Percentiles rank a stretch among this genome's conserved stretches.
Evolutionary conservation across 2,329 filamentous ascomycete species (phyloP).

Genomic region (Calonectria multiphialidica): DNA sequence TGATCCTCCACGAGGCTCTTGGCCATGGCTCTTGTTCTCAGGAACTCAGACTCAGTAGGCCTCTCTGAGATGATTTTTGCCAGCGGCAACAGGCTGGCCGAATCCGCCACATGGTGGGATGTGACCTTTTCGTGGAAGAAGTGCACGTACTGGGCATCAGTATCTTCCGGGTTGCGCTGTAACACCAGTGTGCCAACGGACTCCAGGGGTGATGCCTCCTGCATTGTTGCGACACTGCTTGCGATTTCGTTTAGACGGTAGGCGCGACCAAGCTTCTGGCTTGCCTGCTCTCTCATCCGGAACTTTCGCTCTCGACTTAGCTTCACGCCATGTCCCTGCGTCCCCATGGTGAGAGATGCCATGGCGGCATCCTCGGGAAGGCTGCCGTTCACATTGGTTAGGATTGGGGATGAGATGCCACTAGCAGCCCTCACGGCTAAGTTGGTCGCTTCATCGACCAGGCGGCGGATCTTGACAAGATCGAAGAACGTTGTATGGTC

Average conservation of each 20-base stretch:
- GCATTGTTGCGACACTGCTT: slow-evolving; percentile 86
- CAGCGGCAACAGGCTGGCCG: slow-evolving; percentile 75
- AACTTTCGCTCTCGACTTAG: slow-evolving; percentile 82
- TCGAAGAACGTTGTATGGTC: slow-evolving; percentile 88
- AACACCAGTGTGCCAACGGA: slow-evolving; percentile 81
- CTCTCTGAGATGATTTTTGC: slow-evolving; percentile 75
- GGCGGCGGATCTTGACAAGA: slow-evolving; percentile 82
- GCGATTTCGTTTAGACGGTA: slow-evolving; percentile 88
- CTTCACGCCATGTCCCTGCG: slow-evolving; percentile 71
- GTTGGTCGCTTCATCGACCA: slow-evolving; percentile 84
- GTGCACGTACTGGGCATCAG: slow-evolving; percentile 88
- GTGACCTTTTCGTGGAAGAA: slow-evolving; percentile 95
- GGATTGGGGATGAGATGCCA: slow-evolving; percentile 74
- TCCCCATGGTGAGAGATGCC: slow-evolving; percentile 44
- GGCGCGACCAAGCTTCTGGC: slow-evolving; percentile 80
- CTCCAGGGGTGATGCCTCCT: slow-evolving; percentile 81
- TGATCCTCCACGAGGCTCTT: slow-evolving; percentile 82
- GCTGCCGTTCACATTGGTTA: slow-evolving; percentile 66
- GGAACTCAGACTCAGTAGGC: slow-evolving; percentile 73
- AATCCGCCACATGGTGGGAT: slow-evolving; percentile 77
- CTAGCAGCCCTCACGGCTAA: slow-evolving; percentile 83
- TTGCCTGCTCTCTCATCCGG: slow-evolving; percentile 84
- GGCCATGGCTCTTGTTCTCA: slow-evolving; percentile 81
- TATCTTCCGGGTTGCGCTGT: slow-evolving; percentile 74
- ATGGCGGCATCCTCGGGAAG: slow-evolving; percentile 35